A percentile compares a stretch with the other conserved stretches of the same genome.
Evolutionary conservation across 345 rosid genomes (phyloP).

Genomic region (Capsella bursapastoris): DNA sequence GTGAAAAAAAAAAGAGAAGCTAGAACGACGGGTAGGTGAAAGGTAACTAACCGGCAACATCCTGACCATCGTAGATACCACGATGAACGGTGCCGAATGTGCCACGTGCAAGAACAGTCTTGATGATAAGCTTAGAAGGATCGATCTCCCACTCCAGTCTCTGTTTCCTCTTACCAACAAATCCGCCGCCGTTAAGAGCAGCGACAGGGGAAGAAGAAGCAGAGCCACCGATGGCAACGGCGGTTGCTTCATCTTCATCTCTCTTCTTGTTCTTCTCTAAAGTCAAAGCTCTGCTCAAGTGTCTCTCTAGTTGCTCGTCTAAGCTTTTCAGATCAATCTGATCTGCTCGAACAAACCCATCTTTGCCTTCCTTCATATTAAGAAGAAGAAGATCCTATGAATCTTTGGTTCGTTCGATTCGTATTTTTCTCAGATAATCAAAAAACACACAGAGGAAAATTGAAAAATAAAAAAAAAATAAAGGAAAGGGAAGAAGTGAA

Average conservation of each 20-base stretch:
- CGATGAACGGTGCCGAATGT: conserved; percentile 99
- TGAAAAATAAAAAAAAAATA: background rate
- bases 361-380: conserved; percentile 67
- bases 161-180: conserved; percentile 41
- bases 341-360: conserved; percentile 93
- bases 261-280: conserved; percentile 62
- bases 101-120: conserved; percentile 91
- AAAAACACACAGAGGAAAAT: conserved; percentile 18
- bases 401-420: conserved; percentile 4
- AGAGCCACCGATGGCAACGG: conserved; percentile 22
- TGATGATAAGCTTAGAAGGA: conserved; percentile 83
- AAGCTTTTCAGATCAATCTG: conserved; percentile 96
- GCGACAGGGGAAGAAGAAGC: conserved; percentile 30
- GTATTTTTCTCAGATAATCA: conserved; percentile 29
- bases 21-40: conserved; percentile 22
- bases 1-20: background rate
- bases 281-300: conserved; percentile 71
- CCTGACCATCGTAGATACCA: conserved; percentile 82
- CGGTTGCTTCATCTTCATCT: conserved; percentile 45
- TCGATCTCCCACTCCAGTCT: conserved; percentile 98
- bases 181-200: conserved; percentile 35
- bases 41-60: conserved; percentile 81
- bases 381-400: conserved; percentile 7
- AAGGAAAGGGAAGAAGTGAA: conserved; percentile 2
- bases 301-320: conserved; percentile 94